phyloP scores from a whole-genome alignment of 257 asterid species.

The Penstemon barbatus region DNA sequence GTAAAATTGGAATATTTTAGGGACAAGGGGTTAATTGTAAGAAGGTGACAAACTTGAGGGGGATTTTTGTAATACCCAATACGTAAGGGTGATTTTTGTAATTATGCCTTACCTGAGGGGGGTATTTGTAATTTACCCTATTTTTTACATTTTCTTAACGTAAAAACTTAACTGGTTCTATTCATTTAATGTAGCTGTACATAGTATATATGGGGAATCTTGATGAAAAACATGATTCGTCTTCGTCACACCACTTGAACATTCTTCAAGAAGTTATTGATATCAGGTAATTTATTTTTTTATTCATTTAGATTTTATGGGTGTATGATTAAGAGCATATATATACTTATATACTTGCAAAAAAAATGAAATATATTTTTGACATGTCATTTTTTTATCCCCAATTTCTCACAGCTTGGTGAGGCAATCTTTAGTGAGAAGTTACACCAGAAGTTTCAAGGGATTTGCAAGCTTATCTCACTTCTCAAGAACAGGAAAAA shows the following conservation, averaged over 20 bases:
- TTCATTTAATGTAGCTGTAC: conserved; percentile 23
- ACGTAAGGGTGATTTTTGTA: no score
- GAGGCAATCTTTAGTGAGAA: conserved; percentile 31
- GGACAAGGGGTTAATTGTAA: no score
- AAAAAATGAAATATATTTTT: background rate
- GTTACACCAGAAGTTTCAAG: conserved; percentile 40
- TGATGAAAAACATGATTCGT: conserved; percentile 11
- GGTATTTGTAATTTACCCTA: no score
- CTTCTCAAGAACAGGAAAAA: conserved; percentile 33
- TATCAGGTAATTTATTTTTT: conserved; percentile 22
- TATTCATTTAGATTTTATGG: background rate
- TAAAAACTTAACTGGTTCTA: no score
- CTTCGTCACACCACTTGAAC: conserved; percentile 16
- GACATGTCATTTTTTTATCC: background rate
- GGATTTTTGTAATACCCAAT: no score
- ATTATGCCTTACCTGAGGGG: no score
- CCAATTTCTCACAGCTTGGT: conserved; percentile 1
- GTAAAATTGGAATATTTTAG: no score
- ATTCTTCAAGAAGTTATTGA: conserved; percentile 34
- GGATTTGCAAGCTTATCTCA: conserved; percentile 43
- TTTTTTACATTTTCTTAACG: no score
- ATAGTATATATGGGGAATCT: conserved; percentile 37
- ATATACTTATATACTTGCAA: background rate
- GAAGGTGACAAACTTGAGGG: no score
- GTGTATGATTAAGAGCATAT: no score